These are phyloP conservation scores for Candida ficus DNA, from an alignment of 805 yeast genomes.

Conservation along the genomic window DNA sequence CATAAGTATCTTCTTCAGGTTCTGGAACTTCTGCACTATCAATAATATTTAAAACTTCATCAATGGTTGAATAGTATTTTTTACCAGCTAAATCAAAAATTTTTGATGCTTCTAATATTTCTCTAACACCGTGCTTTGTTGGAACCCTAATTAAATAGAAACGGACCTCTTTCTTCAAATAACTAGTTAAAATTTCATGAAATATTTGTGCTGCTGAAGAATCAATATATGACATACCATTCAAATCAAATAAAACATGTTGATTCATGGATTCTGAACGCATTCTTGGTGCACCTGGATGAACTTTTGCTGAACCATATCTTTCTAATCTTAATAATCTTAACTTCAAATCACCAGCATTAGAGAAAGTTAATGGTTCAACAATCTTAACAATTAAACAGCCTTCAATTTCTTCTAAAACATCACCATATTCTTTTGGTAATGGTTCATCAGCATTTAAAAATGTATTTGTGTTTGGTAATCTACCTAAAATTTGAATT, in stretches of 20 bases:
- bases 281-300: slow-evolving; percentile 65
- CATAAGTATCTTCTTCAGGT: background rate
- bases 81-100: slow-evolving; percentile 34
- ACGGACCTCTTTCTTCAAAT: slow-evolving; percentile 46
- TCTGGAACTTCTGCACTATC: slow-evolving; percentile 11
- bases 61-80: slow-evolving; percentile 18
- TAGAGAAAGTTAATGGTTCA: slow-evolving; percentile 86
- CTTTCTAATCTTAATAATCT: slow-evolving; percentile 65
- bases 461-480: slow-evolving; percentile 56
- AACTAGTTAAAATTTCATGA: slow-evolving; percentile 51
- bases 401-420: slow-evolving; percentile 52
- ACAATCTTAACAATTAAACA: slow-evolving; percentile 77
- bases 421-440: slow-evolving; percentile 24
- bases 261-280: slow-evolving; percentile 42
- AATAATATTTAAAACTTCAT: slow-evolving; percentile 20
- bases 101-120: slow-evolving; percentile 51
- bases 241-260: slow-evolving; percentile 66
- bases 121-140: slow-evolving; percentile 38
- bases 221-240: slow-evolving; percentile 79
- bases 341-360: slow-evolving; percentile 68
- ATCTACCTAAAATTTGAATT: slow-evolving; percentile 74
- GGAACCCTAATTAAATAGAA: slow-evolving; percentile 63
- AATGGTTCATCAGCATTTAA: slow-evolving; percentile 65
- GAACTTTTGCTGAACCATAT: slow-evolving; percentile 69
- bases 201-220: slow-evolving; percentile 75